These are phyloP conservation scores for Sporothrix sp. DNA, from an alignment of 2,329 filamentous ascomycete genomes.

Conservation along the genomic window DNA sequence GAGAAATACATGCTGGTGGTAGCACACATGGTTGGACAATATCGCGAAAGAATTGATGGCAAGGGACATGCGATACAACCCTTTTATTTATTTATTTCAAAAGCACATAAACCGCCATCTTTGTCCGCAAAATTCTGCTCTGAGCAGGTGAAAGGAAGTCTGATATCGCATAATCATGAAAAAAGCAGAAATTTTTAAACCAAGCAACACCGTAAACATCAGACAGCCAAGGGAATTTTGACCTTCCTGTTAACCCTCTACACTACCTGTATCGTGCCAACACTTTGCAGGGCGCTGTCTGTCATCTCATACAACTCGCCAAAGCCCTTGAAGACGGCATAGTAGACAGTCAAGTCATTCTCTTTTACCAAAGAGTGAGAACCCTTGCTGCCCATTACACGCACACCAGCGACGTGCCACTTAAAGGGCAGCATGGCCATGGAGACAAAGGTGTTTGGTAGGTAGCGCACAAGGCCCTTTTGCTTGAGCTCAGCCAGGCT, in stretches of 20 bases:
- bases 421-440: background rate
- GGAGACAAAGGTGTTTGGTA: slow-evolving; percentile 5
- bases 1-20: no score
- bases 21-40: no score
- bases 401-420: slow-evolving; percentile 4
- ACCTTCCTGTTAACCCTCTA: no score
- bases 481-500: slow-evolving; percentile 8
- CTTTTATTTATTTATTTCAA: no score
- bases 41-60: no score
- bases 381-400: background rate
- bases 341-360: background rate
- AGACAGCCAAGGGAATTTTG: no score
- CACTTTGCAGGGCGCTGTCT: slow-evolving; percentile 1
- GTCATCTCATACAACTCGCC: slow-evolving; percentile 10
- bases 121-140: no score
- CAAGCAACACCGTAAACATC: no score
- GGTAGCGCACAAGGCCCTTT: background rate
- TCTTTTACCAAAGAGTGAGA: background rate
- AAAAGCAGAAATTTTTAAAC: background rate
- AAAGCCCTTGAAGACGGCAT: slow-evolving; percentile 10
- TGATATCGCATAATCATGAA: no score
- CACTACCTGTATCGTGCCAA: background rate
- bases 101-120: no score
- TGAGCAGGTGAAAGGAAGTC: no score
- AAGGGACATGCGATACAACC: no score